phyloP scores from a whole-genome alignment of 225 moss, liverwort and hornwort genomes.

The Antitrichia curtipendula region DNA sequence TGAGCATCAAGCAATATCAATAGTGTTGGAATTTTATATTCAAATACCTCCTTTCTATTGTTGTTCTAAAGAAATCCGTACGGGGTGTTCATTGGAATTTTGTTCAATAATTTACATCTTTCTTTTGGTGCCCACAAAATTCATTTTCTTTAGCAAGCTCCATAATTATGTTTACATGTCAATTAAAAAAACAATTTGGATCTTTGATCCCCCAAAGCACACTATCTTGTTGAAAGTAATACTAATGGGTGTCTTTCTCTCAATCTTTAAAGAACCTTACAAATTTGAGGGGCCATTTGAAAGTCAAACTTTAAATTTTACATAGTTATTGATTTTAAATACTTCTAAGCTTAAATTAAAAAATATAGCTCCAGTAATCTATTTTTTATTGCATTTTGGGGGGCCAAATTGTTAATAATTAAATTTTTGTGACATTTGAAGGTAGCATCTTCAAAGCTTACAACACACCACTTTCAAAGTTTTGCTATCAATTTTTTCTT shows the following conservation, averaged over 20 bases:
- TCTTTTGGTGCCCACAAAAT: not conserved
- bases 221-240: not conserved
- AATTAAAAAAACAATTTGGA: not conserved
- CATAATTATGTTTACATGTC: not conserved
- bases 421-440: not conserved
- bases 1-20: not conserved
- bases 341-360: not conserved
- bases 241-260: too few species aligned
- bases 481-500: not conserved
- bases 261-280: too few species aligned
- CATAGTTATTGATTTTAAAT: not conserved
- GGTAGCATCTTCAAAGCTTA: not conserved
- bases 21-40: fast-evolving
- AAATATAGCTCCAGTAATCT: fast-evolving
- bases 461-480: not conserved
- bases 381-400: not conserved
- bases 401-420: not conserved
- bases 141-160: not conserved
- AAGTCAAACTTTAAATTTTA: not conserved
- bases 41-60: not conserved
- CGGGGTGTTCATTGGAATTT: not conserved
- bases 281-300: not conserved
- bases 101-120: not conserved
- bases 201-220: not conserved
- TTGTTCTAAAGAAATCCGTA: fast-evolving